These are phyloP conservation scores for Arachis stenosperma DNA, from an alignment of 306 rosid species.

Conservation along the genomic window DNA sequence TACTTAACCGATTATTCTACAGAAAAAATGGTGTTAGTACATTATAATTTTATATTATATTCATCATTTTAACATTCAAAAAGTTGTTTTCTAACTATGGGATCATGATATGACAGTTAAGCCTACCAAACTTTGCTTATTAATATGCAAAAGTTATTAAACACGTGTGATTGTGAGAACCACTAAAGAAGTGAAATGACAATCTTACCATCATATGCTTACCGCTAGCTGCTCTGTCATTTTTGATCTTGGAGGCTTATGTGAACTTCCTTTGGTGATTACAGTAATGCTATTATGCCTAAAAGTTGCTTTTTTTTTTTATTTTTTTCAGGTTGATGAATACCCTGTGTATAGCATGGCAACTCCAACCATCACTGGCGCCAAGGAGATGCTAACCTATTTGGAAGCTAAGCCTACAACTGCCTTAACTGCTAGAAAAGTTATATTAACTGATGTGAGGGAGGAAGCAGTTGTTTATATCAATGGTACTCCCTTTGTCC, in stretches of 20 bases:
- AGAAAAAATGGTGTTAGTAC: background rate
- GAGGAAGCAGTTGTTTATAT: constrained; percentile 88
- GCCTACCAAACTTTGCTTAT: background rate
- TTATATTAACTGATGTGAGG: constrained; percentile 78
- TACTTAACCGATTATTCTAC: constrained; percentile 12
- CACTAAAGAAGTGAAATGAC: constrained; percentile 13
- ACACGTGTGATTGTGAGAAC: background rate
- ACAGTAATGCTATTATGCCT: constrained; percentile 24
- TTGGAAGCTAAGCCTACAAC: constrained; percentile 63
- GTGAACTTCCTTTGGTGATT: constrained; percentile 3
- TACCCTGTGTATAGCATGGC: constrained; percentile 93
- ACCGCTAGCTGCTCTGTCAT: constrained; percentile 9
- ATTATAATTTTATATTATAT: background rate
- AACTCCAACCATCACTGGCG: constrained; percentile 86
- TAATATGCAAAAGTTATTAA: background rate
- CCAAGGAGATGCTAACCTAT: constrained; percentile 79
- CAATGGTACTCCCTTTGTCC: constrained; percentile 81
- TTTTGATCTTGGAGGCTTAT: constrained; percentile 4
- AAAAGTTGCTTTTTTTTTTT: background rate
- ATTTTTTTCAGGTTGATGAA: constrained; percentile 67
- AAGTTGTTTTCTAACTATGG: constrained; percentile 15
- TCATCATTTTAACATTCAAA: background rate
- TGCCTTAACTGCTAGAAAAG: constrained; percentile 56
- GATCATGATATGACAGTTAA: constrained; percentile 6
- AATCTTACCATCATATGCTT: background rate